phyloP scores from a whole-genome alignment of 2,329 filamentous ascomycete species.

The Fusarium sp. region DNA sequence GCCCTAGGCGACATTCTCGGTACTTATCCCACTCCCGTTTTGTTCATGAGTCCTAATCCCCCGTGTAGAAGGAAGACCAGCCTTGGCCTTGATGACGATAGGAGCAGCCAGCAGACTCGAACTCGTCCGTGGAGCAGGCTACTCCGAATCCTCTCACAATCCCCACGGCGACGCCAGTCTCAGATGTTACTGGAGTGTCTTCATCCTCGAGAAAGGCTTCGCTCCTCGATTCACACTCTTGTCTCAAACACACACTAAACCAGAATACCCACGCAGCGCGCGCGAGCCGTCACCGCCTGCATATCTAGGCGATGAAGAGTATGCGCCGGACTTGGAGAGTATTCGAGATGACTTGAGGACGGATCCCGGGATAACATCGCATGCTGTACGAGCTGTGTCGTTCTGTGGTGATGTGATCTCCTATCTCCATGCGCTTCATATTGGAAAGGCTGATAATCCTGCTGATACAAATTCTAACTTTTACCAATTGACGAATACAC shows the following conservation, averaged over 20 bases:
- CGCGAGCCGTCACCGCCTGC: constrained; percentile 26
- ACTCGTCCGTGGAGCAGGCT: constrained; percentile 23
- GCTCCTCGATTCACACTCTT: constrained; percentile 19
- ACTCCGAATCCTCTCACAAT: background rate
- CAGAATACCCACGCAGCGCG: constrained; percentile 30
- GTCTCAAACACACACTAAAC: constrained; percentile 8
- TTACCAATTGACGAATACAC: constrained; percentile 32
- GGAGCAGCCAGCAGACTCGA: constrained; percentile 36
- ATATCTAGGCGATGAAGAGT: constrained; percentile 26
- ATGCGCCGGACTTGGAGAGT: constrained; percentile 30
- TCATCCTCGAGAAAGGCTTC: constrained; percentile 39
- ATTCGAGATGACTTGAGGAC: constrained; percentile 26
- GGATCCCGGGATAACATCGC: constrained; percentile 37
- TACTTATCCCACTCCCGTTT: background rate
- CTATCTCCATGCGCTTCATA: constrained; percentile 32
- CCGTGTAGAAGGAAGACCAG: constrained; percentile 29
- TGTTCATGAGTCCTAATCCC: no score
- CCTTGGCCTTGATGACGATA: constrained; percentile 39
- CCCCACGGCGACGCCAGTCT: constrained; percentile 20
- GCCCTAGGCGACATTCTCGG: constrained; percentile 21
- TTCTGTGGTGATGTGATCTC: constrained; percentile 40
- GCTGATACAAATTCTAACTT: constrained; percentile 39
- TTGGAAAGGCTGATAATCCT: constrained; percentile 32
- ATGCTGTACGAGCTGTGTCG: constrained; percentile 16
- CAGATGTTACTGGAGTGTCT: constrained; percentile 43